Percentiles rank a stretch among this genome's conserved stretches.
phyloP scores from a whole-genome alignment of 331 rosid genomes.

The Phaseolus coccineus region DNA sequence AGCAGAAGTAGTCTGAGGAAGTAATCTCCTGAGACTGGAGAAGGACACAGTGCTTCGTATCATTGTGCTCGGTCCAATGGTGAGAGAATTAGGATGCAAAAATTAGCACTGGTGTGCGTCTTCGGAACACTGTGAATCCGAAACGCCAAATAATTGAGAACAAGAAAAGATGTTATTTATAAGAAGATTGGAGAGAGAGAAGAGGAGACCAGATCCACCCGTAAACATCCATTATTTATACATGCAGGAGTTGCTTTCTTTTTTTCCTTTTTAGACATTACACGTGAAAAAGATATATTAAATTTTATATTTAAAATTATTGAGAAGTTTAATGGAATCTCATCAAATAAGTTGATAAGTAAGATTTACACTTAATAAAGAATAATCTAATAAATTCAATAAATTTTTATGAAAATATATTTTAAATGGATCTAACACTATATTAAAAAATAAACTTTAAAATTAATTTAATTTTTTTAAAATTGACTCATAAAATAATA shows the following conservation, averaged over 20 bases:
- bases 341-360: too few species aligned
- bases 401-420: too few species aligned
- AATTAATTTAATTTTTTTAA: too few species aligned
- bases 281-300: not conserved
- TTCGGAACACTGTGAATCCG: not conserved
- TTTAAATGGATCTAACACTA: too few species aligned
- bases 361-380: too few species aligned
- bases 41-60: constrained; percentile 37
- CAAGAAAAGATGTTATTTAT: not conserved
- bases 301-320: not conserved
- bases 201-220: not conserved
- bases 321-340: too few species aligned
- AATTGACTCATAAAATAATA: too few species aligned
- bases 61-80: constrained; percentile 42
- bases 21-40: constrained; percentile 39
- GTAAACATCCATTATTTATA: not conserved
- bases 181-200: not conserved
- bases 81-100: not conserved
- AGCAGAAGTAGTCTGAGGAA: constrained; percentile 25
- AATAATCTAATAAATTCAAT: too few species aligned
- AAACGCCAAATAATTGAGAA: not conserved
- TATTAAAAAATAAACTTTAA: too few species aligned
- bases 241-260: not conserved
- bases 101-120: not conserved
- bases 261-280: not conserved